Conservation (phyloP, 805 yeast species). For the Blastobotrys robertii region DNA sequence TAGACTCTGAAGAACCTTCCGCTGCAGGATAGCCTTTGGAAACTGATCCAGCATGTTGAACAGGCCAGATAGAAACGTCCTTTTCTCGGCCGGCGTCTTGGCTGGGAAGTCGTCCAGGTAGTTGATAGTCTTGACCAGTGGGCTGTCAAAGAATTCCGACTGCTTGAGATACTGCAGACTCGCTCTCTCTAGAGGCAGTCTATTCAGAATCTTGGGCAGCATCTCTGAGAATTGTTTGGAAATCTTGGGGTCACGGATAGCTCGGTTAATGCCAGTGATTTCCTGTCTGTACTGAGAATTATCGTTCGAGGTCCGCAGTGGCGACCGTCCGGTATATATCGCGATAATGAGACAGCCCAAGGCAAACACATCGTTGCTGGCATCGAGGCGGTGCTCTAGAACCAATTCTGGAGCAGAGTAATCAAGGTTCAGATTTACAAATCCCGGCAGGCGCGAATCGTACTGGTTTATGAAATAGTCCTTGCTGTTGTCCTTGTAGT, state of each 20-base stretch:
- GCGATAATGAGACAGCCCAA: constrained; percentile 68
- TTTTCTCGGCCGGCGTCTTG: constrained; percentile 55
- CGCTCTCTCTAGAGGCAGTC: constrained; percentile 48
- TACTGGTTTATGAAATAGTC: constrained; percentile 61
- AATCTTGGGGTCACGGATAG: constrained; percentile 39
- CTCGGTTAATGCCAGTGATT: constrained; percentile 26
- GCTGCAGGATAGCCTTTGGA: constrained; percentile 47
- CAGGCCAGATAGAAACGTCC: constrained; percentile 59
- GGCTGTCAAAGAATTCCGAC: constrained; percentile 70
- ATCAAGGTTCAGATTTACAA: constrained; percentile 59
- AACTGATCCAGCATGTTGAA: constrained; percentile 43
- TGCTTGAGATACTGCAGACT: constrained; percentile 59
- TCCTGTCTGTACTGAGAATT: constrained; percentile 42
- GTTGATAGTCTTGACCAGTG: constrained; percentile 68
- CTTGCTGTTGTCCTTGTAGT: constrained; percentile 39
- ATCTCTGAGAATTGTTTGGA: constrained; percentile 47
- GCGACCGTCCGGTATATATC: constrained; percentile 45
- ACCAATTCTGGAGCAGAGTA: constrained; percentile 81
- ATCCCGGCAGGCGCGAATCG: constrained; percentile 66
- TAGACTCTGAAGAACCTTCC: constrained; percentile 67
- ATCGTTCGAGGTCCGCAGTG: constrained; percentile 41
- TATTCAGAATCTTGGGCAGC: constrained; percentile 44
- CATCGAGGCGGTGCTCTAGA: constrained; percentile 50
- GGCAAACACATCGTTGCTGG: constrained; percentile 74
- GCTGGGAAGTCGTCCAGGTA: constrained; percentile 79